Base-by-base conservation (phyloP, 306 rosid species). In the Lagenaria siceraria region DNA sequence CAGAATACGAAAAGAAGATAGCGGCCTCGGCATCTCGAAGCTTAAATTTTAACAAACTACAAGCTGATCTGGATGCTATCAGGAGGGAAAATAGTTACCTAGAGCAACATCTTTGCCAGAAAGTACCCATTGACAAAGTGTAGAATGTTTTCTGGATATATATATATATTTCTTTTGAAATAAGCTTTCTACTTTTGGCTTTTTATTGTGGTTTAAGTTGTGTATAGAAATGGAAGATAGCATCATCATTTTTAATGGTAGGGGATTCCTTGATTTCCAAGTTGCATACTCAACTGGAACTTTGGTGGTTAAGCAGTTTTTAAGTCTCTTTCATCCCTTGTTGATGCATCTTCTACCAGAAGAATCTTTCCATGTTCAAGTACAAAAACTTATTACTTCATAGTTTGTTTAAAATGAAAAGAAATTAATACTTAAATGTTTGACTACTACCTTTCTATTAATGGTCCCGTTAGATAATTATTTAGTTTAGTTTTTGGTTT, bases 1-100 rank as follows among this genome's bases (percentile, higher is more conserved):
- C 83, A 10, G 97, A 88, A 42, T 88, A 84, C 66, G 97, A 95
- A 84, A 90, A 69, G 91, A 95, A 92, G 89, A 80, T 89, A 38
- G 86, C 88, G 13, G 78, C 90, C 55, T 85, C 76, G 29, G 82
- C 91, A 48, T 81, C 91, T 0, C 83, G 82, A 63, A 88, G 89
- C 81, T 74, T 90, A 58, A 84, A 86, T 54, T 70, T 78, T 15
- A 79, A 80, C 79, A 87, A 90, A 74, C 82, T 86, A 78, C 89
- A 82, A 65, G 87, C 88, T 68, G 93, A 88, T 84, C 84, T 90
- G 12, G 88, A 88, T 79, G 75, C 78, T 75, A 82, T 91, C 68
- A 79, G 56, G 78, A 86, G 76, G 87, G 90, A 89, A 85, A 86
- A 89, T 75, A 80, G 85, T 59, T 27, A 73, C 64, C 84, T 87